Evolutionary conservation across 2,329 filamentous ascomycete species (phyloP).

Genomic region (Fonsecaea multimorphosa): DNA sequence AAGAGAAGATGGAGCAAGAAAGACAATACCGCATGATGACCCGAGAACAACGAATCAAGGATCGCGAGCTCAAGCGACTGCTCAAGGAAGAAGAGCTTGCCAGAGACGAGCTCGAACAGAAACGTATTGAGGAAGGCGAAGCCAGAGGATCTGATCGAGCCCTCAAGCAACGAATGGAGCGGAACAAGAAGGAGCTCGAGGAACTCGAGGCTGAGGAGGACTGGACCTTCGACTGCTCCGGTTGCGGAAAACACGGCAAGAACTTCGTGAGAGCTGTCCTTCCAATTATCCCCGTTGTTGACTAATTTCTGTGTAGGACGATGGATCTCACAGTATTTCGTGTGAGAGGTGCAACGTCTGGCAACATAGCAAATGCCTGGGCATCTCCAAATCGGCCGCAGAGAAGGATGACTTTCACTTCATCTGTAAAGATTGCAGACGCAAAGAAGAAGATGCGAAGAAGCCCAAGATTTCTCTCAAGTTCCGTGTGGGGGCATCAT

Average conservation of each 20-base stretch:
- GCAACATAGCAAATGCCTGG: constrained; percentile 94
- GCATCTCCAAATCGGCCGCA: constrained; percentile 76
- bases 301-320: constrained; percentile 63
- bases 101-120: constrained; percentile 77
- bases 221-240: constrained; percentile 91
- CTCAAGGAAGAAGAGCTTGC: constrained; percentile 83
- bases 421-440: constrained; percentile 78
- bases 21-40: constrained; percentile 81
- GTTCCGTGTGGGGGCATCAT: constrained; percentile 56
- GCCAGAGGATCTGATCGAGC: constrained; percentile 77
- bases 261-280: constrained; percentile 62
- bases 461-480: constrained; percentile 68
- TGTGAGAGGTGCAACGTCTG: constrained; percentile 94
- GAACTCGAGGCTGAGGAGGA: constrained; percentile 77
- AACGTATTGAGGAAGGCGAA: constrained; percentile 61
- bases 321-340: constrained; percentile 89
- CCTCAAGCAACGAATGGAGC: constrained; percentile 81
- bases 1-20: constrained; percentile 72
- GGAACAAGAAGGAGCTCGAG: constrained; percentile 75
- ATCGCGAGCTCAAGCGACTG: constrained; percentile 82
- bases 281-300: constrained; percentile 9
- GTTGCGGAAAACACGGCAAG: constrained; percentile 87
- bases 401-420: constrained; percentile 88
- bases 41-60: constrained; percentile 81
- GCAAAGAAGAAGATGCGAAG: constrained; percentile 67